Evolutionary conservation across 306 rosid species (phyloP), one percentile per base, ranked within the genome.

Genomic region (Sicyos edulis): DNA sequence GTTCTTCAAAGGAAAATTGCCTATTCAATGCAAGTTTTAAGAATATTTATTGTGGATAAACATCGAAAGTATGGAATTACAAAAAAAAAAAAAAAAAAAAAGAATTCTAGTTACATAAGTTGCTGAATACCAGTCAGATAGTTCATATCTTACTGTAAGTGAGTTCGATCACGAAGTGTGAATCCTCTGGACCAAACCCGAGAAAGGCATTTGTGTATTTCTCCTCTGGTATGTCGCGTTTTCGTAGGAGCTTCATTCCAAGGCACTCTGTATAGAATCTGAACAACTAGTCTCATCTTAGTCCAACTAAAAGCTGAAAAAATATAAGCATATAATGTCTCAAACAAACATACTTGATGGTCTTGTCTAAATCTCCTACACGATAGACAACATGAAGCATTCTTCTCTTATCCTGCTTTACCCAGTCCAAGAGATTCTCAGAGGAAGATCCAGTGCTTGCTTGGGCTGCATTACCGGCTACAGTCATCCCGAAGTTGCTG

Each of bases 131-230:
- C 34, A 61, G 50, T 54, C 54, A 60, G 80, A 79, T 4, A 69
- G 73, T n/a, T 50, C 73, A 26, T 50, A 50, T 29, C 91, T 82
- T 84, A 92, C 97, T 89, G 81, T 92, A 92, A 57, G 97, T 85
- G 75, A 92, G 92, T 78, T 92, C 97, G 54, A 89, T 74, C 70
- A 83, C 88, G 72, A 92, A 92, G 82, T 89, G 96, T 34, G 89
- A 85, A 83, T 92, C 91, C 85, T 92, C 96, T 19, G 83, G 97
- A 45, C 97, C 96, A 65, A 86, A 92, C 77, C 96, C 96, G 77
- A 92, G 96, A 81, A 89, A 92, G 45, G 84, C 95, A 70, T 89
- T 92, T 13, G 89, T 88, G 80, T 88, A 89, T 85, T 85, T 87
- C 83, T 85, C 88, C 74, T 92, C 97, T 3, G 91, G 90, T 81